Percentiles rank a stretch among this genome's conserved stretches.
phyloP scores from a whole-genome alignment of 2,329 filamentous ascomycete genomes.

The Aspergillus pseudoviridinutans region DNA sequence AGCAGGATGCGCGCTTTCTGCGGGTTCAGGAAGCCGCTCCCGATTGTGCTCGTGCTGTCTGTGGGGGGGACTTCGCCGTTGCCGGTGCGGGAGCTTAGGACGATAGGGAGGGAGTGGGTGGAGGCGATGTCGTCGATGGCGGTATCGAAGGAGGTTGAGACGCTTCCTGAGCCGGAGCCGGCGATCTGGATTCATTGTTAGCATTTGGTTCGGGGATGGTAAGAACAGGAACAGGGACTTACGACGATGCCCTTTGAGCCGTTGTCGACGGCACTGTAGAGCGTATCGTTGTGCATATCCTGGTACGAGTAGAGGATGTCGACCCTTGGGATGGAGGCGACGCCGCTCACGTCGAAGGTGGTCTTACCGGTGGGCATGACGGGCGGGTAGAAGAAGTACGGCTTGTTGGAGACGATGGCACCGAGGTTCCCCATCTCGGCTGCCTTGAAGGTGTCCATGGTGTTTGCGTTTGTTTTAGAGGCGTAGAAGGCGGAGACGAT shows the following conservation, averaged over 20 bases:
- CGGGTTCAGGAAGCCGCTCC: constrained; percentile 20
- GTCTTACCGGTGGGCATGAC: constrained; percentile 46
- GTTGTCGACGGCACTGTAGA: constrained; percentile 18
- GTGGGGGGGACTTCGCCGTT: constrained; percentile 23
- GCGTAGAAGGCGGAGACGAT: constrained; percentile 57
- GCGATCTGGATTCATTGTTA: constrained; percentile 13
- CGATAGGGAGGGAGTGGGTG: constrained; percentile 17
- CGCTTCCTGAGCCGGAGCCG: constrained; percentile 21
- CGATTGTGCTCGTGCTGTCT: constrained; percentile 13
- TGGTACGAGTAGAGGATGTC: constrained; percentile 26
- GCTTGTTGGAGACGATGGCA: constrained; percentile 54
- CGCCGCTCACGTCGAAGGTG: constrained; percentile 10
- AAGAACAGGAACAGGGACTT: constrained; percentile 3
- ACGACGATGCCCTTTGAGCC: constrained; percentile 24
- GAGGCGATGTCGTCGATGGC: constrained; percentile 15
- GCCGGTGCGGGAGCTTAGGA: constrained; percentile 20
- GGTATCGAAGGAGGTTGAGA: constrained; percentile 12
- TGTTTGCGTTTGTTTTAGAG: constrained; percentile 61
- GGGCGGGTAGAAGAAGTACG: constrained; percentile 58
- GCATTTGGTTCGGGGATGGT: neutral
- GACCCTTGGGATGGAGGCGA: constrained; percentile 21
- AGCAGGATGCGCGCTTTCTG: constrained; percentile 15
- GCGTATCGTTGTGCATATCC: constrained; percentile 23
- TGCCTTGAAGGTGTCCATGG: constrained; percentile 59
- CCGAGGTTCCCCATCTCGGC: constrained; percentile 57